Evolutionary conservation across 2,329 filamentous ascomycete genomes (phyloP).

Genomic region (Trichoderma lentiforme): DNA sequence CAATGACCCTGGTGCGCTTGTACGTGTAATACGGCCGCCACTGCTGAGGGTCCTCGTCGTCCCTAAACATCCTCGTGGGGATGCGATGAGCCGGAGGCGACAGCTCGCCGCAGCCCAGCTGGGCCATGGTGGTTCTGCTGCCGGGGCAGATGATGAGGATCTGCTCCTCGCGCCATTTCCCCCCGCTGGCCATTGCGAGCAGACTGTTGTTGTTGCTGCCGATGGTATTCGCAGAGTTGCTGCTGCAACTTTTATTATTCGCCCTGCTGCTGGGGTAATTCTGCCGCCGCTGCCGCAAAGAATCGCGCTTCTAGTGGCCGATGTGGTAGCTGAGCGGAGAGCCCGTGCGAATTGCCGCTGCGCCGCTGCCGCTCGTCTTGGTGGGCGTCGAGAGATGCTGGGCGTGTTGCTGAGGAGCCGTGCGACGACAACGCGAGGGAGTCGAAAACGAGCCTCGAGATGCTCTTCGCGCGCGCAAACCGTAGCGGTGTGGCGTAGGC

Average conservation of each 20-base stretch:
- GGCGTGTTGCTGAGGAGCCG: neutral
- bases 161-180: constrained; percentile 64
- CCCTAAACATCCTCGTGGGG: constrained; percentile 91
- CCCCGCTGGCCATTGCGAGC: constrained; percentile 51
- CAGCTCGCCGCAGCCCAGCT: constrained; percentile 86
- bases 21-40: constrained; percentile 74
- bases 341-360: neutral
- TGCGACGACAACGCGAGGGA: constrained; percentile 23
- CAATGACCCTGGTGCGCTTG: constrained; percentile 54
- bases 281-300: neutral
- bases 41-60: constrained; percentile 72
- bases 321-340: constrained; percentile 7
- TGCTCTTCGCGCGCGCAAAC: constrained; percentile 28
- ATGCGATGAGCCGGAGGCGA: constrained; percentile 85
- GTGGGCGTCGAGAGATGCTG: neutral
- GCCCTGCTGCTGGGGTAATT: neutral
- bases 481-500: constrained; percentile 24
- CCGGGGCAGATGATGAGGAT: constrained; percentile 73
- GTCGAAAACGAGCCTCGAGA: constrained; percentile 22
- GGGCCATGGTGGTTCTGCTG: constrained; percentile 85
- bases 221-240: neutral
- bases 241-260: neutral
- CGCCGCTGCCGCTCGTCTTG: neutral
- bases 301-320: neutral
- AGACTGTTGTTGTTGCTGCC: neutral